These are phyloP conservation scores for Pythium rishiriense DNA, from an alignment of 352 stramenopile genomes.

Conservation along the genomic window DNA sequence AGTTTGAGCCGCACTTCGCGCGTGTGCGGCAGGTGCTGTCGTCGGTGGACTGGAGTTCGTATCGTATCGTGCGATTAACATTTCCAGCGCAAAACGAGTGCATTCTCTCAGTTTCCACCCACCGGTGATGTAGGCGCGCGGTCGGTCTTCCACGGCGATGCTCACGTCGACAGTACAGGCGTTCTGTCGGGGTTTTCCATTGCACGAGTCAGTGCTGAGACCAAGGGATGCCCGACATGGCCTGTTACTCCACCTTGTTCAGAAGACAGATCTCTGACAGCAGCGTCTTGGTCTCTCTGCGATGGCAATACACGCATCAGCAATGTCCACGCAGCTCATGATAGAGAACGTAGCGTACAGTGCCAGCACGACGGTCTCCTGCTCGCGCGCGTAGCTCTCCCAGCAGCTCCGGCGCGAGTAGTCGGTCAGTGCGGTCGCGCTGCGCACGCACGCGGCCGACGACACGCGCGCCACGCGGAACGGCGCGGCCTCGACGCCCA, in stretches of 20 bases:
- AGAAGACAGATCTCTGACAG: conserved; percentile 69
- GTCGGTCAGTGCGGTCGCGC: conserved; percentile 41
- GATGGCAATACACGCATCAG: not conserved
- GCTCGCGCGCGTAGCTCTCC: conserved; percentile 65
- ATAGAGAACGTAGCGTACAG: conserved; percentile 13
- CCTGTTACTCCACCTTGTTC: conserved; percentile 50
- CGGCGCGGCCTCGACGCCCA: conserved; percentile 1
- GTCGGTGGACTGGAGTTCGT: conserved; percentile 53
- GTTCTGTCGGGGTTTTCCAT: conserved; percentile 35
- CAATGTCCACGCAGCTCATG: not conserved
- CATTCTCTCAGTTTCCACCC: not conserved
- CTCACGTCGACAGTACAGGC: conserved; percentile 64
- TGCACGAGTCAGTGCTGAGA: not conserved
- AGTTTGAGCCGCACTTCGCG: conserved; percentile 54
- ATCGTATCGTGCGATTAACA: no score
- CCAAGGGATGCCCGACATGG: no score
- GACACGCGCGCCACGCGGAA: conserved; percentile 50
- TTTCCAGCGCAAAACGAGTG: no score
- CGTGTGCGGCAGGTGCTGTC: conserved; percentile 55
- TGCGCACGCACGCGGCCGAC: conserved; percentile 29
- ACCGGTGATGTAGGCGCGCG: conserved; percentile 62
- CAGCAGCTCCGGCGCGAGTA: conserved; percentile 62
- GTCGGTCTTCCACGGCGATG: conserved; percentile 64
- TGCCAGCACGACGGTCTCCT: conserved; percentile 51
- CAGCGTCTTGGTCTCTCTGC: conserved; percentile 61